These are phyloP conservation scores for Litchi chinensis DNA, from an alignment of 345 rosid species.

Conservation along the genomic window DNA sequence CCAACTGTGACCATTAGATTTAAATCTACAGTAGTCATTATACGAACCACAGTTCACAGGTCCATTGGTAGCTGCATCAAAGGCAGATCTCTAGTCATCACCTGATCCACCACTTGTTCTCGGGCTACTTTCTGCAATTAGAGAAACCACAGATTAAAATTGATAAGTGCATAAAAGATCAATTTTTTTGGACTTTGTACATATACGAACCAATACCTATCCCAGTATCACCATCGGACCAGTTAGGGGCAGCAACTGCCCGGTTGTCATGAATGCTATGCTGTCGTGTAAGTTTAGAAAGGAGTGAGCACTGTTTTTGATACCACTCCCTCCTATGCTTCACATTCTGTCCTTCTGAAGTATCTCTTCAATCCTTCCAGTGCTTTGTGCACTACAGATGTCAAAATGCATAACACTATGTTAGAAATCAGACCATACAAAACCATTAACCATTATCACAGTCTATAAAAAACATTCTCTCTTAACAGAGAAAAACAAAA, in stretches of 20 bases:
- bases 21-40: conserved; percentile 44
- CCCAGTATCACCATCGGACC: conserved; percentile 55
- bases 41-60: conserved; percentile 15
- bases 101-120: conserved; percentile 58
- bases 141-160: background rate
- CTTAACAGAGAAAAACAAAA: no score
- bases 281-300: conserved; percentile 77
- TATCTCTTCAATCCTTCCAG: conserved; percentile 73
- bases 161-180: background rate
- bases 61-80: conserved; percentile 75
- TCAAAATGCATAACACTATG: background rate
- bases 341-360: conserved; percentile 90
- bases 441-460: no score
- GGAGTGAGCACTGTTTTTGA: conserved; percentile 83
- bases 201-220: conserved; percentile 44
- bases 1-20: conserved; percentile 61
- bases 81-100: conserved; percentile 93
- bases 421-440: no score
- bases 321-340: conserved; percentile 68
- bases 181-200: background rate
- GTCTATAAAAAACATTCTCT: no score
- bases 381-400: conserved; percentile 66
- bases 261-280: conserved; percentile 88
- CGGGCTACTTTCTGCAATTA: conserved; percentile 76
- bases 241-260: conserved; percentile 78